phyloP scores from a whole-genome alignment of 164 flowering plant species.

The Nymphaea thermarum region DNA sequence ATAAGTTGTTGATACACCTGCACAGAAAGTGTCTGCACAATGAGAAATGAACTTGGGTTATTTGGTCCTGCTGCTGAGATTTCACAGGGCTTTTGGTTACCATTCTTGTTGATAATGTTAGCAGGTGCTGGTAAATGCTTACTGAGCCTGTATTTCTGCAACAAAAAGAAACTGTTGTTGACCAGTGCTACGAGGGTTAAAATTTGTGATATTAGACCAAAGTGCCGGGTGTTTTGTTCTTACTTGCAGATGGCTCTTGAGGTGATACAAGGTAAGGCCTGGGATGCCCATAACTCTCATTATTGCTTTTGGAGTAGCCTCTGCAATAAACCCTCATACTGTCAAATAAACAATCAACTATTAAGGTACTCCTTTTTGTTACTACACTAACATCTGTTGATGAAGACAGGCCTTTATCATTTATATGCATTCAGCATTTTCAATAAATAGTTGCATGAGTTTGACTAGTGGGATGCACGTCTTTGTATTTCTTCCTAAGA shows the following conservation, averaged over 20 bases:
- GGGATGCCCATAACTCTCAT: constrained; percentile 95
- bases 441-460: neutral
- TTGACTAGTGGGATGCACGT: neutral
- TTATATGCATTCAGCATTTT: neutral
- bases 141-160: constrained; percentile 85
- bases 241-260: constrained; percentile 98
- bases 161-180: constrained; percentile 11
- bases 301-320: constrained; percentile 93
- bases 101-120: constrained; percentile 29
- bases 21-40: neutral
- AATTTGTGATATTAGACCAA: too few species aligned
- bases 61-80: too few species aligned
- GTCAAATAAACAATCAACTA: neutral
- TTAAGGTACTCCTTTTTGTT: neutral
- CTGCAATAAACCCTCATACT: constrained; percentile 26
- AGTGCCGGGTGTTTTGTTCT: neutral
- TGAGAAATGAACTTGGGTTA: neutral
- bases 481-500: neutral
- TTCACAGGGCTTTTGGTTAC: constrained; percentile 23
- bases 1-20: neutral
- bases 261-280: constrained; percentile 91
- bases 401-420: neutral
- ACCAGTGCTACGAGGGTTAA: neutral
- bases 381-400: too few species aligned
- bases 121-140: constrained; percentile 73